phyloP scores from a whole-genome alignment of 805 yeast genomes.

The Wickerhamiella qilinensis region DNA sequence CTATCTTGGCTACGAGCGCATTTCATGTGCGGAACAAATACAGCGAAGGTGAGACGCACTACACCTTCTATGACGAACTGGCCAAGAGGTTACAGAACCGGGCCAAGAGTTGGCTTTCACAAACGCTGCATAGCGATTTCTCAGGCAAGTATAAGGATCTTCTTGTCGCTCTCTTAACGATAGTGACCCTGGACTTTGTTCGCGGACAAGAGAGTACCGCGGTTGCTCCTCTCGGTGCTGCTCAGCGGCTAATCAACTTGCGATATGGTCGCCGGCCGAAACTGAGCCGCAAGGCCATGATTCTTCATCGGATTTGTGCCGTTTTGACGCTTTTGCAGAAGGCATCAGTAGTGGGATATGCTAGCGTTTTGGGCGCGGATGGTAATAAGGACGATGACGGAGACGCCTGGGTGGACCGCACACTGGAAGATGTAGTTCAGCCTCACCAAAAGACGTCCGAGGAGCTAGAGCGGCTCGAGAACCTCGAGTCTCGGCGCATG shows the following conservation, averaged over 20 bases:
- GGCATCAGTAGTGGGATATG: slow-evolving; percentile 35
- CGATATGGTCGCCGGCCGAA: slow-evolving; percentile 51
- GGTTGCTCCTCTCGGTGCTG: slow-evolving; percentile 53
- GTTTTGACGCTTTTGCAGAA: slow-evolving; percentile 63
- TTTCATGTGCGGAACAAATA: slow-evolving; percentile 64
- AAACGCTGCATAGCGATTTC: slow-evolving; percentile 34
- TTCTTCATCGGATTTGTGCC: slow-evolving; percentile 63
- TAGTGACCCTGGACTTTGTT: slow-evolving; percentile 77
- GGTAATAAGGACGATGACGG: not conserved
- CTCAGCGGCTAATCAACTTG: slow-evolving; percentile 57
- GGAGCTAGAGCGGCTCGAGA: slow-evolving; percentile 4
- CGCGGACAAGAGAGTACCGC: slow-evolving; percentile 89
- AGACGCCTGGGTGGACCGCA: slow-evolving; percentile 15
- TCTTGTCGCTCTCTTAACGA: slow-evolving; percentile 63
- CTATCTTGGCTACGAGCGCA: slow-evolving; percentile 66
- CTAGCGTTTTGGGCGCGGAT: slow-evolving; percentile 1
- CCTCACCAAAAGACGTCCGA: slow-evolving; percentile 3
- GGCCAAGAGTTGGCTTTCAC: slow-evolving; percentile 51
- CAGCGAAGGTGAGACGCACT: slow-evolving; percentile 46
- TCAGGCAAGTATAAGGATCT: slow-evolving; percentile 65
- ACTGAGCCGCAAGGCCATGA: slow-evolving; percentile 58
- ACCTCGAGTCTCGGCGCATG: slow-evolving; percentile 6
- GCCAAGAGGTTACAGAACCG: slow-evolving; percentile 64
- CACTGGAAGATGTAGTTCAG: slow-evolving; percentile 14
- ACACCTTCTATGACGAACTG: slow-evolving; percentile 52